Conservation (phyloP, 768 basidiomycete species). For the Lactarius indigo region DNA sequence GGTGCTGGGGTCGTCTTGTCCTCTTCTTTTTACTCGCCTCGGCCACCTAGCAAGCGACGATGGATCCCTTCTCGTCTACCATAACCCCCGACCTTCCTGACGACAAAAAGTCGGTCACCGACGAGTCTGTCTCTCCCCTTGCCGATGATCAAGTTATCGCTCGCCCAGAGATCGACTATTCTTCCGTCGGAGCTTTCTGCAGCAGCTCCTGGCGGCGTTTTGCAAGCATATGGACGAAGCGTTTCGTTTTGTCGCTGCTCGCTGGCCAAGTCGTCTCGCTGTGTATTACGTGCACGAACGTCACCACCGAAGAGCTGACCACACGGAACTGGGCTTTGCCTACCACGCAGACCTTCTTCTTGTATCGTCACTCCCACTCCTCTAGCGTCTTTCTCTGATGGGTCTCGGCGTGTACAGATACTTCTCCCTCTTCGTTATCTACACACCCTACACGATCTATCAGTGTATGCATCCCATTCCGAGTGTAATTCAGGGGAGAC, state of each 20-base stretch:
- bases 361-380: constrained; percentile 47
- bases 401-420: constrained; percentile 47
- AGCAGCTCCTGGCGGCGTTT: constrained; percentile 56
- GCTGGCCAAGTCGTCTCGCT: constrained; percentile 82
- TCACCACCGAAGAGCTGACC: constrained; percentile 78
- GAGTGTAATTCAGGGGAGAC: neutral
- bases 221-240: constrained; percentile 73
- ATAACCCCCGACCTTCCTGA: neutral
- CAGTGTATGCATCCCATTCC: constrained; percentile 51
- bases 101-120: neutral
- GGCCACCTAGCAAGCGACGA: neutral
- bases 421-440: constrained; percentile 67
- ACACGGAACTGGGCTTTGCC: constrained; percentile 66
- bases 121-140: neutral
- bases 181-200: constrained; percentile 52
- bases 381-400: neutral
- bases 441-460: constrained; percentile 89
- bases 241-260: constrained; percentile 64
- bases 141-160: neutral
- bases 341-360: constrained; percentile 79
- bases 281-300: constrained; percentile 87
- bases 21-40: neutral
- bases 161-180: constrained; percentile 65
- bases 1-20: neutral
- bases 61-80: neutral